Percentiles rank a stretch among this genome's conserved stretches.
phyloP scores from a whole-genome alignment of 257 asterid species.

The Salvia rosmarinus region DNA sequence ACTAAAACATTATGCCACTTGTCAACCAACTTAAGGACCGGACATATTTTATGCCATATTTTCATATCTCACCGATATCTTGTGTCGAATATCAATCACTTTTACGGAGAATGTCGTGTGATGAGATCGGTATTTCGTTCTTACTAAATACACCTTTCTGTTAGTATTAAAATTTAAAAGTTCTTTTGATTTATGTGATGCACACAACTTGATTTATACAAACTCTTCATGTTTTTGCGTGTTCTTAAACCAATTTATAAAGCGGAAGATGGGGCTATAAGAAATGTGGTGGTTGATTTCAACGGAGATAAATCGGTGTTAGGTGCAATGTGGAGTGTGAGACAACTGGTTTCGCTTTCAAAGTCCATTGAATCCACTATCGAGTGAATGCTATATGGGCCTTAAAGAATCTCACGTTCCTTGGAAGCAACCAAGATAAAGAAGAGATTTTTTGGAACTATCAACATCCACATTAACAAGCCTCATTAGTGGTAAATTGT shows the following conservation, averaged over 20 bases:
- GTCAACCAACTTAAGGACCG: not conserved
- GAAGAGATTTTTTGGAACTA: constrained; percentile 77
- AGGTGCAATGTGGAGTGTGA: constrained; percentile 73
- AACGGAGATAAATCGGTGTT: constrained; percentile 59
- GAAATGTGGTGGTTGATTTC: constrained; percentile 81
- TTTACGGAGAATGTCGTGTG: constrained; percentile 10
- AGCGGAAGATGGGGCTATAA: constrained; percentile 54
- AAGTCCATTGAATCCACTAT: constrained; percentile 80
- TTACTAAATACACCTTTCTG: constrained; percentile 2
- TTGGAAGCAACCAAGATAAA: constrained; percentile 66
- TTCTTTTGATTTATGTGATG: not conserved
- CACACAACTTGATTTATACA: constrained; percentile 16
- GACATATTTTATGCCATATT: not conserved
- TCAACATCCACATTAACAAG: constrained; percentile 63
- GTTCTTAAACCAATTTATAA: constrained; percentile 14
- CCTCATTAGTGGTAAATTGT: constrained; percentile 71
- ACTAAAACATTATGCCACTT: not conserved
- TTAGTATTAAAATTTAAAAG: constrained; percentile 4
- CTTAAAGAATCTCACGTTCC: constrained; percentile 78
- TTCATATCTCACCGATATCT: constrained; percentile 22
- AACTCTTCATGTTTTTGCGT: not conserved
- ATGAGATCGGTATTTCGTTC: constrained; percentile 17
- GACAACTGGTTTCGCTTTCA: constrained; percentile 79
- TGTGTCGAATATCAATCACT: not conserved
- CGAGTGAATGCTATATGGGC: constrained; percentile 74